phyloP scores from a whole-genome alignment of 495 filamentous ascomycete species.

The Beverwykella pulmonaria region DNA sequence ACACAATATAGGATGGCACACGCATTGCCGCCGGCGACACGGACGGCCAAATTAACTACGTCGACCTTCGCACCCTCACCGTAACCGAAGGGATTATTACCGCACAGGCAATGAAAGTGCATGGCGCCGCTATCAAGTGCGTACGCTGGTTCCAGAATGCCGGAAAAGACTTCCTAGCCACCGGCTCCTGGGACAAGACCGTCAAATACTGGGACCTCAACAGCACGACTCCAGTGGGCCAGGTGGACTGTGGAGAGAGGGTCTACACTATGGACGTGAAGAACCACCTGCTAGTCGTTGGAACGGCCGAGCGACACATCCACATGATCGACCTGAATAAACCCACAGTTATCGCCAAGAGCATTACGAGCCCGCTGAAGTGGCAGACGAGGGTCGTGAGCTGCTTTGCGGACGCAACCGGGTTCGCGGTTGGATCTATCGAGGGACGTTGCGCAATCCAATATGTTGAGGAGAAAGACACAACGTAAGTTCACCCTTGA shows the following conservation, averaged over 20 bases:
- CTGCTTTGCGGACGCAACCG: slow-evolving; percentile 80
- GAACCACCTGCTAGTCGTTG: slow-evolving; percentile 74
- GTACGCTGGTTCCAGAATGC: slow-evolving; percentile 73
- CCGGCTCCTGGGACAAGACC: slow-evolving; percentile 94
- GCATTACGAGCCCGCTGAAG: slow-evolving; percentile 79
- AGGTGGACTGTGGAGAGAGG: slow-evolving; percentile 72
- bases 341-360: slow-evolving; percentile 77
- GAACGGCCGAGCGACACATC: slow-evolving; percentile 85
- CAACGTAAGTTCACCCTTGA: slow-evolving; percentile 54
- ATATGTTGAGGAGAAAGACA: slow-evolving; percentile 85
- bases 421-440: slow-evolving; percentile 85
- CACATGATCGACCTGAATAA: slow-evolving; percentile 82
- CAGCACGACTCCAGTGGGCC: slow-evolving; percentile 62
- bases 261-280: slow-evolving; percentile 86
- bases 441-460: slow-evolving; percentile 89
- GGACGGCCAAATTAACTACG: slow-evolving; percentile 78
- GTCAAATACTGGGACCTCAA: slow-evolving; percentile 95
- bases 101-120: slow-evolving; percentile 61
- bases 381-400: slow-evolving; percentile 85
- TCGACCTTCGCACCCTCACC: slow-evolving; percentile 66
- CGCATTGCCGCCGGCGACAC: slow-evolving; percentile 83
- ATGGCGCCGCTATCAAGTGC: slow-evolving; percentile 71
- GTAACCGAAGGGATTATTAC: not conserved
- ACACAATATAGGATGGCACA: slow-evolving; percentile 58
- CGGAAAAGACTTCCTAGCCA: slow-evolving; percentile 68